Percentiles rank a stretch among this genome's conserved stretches.
These are phyloP conservation scores for Talaromyces sp. DNA, from an alignment of 2,329 filamentous ascomycete genomes.

Conservation along the genomic window DNA sequence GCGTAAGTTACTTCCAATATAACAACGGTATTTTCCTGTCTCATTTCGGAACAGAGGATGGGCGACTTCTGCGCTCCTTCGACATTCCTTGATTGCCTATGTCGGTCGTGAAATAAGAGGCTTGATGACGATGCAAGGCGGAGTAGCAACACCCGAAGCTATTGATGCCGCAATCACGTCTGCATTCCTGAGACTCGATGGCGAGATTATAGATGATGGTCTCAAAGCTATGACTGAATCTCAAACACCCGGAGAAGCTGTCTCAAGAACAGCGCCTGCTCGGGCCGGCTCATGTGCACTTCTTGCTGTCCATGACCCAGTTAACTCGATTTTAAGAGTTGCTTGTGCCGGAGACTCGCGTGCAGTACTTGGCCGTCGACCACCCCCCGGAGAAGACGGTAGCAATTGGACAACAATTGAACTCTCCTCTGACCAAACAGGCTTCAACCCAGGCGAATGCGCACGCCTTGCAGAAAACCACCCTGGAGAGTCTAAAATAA, in stretches of 20 bases:
- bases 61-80: background rate
- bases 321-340: slow-evolving; percentile 51
- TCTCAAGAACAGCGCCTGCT: slow-evolving; percentile 20
- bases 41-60: background rate
- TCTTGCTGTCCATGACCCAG: slow-evolving; percentile 58
- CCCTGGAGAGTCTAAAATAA: slow-evolving; percentile 56
- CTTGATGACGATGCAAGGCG: background rate
- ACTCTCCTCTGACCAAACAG: slow-evolving; percentile 54
- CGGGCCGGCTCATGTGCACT: slow-evolving; percentile 60
- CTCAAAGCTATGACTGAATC: background rate
- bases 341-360: slow-evolving; percentile 66
- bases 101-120: background rate
- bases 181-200: background rate
- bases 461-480: slow-evolving; percentile 54
- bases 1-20: background rate
- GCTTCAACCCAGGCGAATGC: slow-evolving; percentile 57
- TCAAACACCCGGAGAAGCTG: slow-evolving; percentile 14
- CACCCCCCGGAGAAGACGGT: background rate
- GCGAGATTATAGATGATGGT: background rate
- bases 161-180: background rate
- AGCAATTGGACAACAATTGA: background rate
- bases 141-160: background rate
- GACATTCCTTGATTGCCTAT: background rate
- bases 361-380: slow-evolving; percentile 53
- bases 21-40: background rate